Percentiles rank a stretch among this genome's conserved stretches.
phyloP scores from a whole-genome alignment of 495 filamentous ascomycete genomes.

The Xylaria flabelliformis region DNA sequence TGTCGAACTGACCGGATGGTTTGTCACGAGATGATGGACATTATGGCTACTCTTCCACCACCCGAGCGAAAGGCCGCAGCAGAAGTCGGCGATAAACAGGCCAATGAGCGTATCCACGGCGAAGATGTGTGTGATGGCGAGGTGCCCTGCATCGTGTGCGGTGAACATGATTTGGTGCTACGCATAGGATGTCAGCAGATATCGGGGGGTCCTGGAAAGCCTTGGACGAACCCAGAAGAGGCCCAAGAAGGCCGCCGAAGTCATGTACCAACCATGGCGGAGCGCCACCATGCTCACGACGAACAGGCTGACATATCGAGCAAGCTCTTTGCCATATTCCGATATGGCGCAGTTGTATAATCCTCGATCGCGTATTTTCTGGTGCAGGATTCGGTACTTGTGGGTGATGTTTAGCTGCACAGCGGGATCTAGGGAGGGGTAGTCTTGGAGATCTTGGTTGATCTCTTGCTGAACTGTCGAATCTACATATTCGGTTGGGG shows the following conservation, averaged over 20 bases:
- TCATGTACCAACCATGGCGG: constrained; percentile 49
- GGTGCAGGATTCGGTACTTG: constrained; percentile 52
- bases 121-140: constrained; percentile 56
- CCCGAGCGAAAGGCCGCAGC: constrained; percentile 56
- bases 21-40: constrained; percentile 60
- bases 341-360: constrained; percentile 52
- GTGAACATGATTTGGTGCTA: constrained; percentile 61
- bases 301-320: constrained; percentile 50
- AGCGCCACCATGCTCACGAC: constrained; percentile 43
- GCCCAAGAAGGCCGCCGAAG: constrained; percentile 54
- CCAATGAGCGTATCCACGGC: constrained; percentile 54
- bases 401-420: constrained; percentile 50
- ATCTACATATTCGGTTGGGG: constrained; percentile 42
- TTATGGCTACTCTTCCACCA: constrained; percentile 64
- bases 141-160: constrained; percentile 59
- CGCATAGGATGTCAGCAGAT: constrained; percentile 3
- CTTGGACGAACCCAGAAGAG: constrained; percentile 46
- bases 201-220: not conserved
- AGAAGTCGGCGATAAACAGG: constrained; percentile 56
- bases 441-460: constrained; percentile 41
- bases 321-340: constrained; percentile 53
- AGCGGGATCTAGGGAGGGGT: constrained; percentile 50
- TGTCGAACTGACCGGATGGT: constrained; percentile 43
- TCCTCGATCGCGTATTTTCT: constrained; percentile 47
- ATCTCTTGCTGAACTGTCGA: constrained; percentile 46